A percentile compares a stretch with the other conserved stretches of the same genome.
Evolutionary conservation across 768 basidiomycete genomes (phyloP).

Genomic region (Agaricus blazei): DNA sequence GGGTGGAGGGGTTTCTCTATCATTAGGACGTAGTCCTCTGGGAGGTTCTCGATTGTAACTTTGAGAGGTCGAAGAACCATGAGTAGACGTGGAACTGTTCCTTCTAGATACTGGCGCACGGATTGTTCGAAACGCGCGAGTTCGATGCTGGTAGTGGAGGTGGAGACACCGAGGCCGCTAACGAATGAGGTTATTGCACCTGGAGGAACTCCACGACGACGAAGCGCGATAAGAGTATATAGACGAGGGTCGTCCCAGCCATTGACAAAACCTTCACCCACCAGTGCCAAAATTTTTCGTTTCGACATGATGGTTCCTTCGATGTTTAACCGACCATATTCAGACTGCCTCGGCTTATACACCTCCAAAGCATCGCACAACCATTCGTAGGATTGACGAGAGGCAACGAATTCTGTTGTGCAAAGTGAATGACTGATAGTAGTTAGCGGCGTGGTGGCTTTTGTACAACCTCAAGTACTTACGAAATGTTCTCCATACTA

Average conservation of each 20-base stretch:
- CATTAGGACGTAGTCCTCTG: constrained; percentile 77
- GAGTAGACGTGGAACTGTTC: constrained; percentile 78
- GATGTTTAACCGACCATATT: constrained; percentile 89
- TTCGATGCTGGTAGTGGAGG: constrained; percentile 77
- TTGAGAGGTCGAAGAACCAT: constrained; percentile 91
- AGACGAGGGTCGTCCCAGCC: constrained; percentile 99
- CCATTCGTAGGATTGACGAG: constrained; percentile 98
- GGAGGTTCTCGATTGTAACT: constrained; percentile 86
- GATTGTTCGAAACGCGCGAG: constrained; percentile 85
- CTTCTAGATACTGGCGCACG: constrained; percentile 86
- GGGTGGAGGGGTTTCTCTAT: constrained; percentile 93
- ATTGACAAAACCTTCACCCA: constrained; percentile 75
- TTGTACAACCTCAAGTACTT: constrained; percentile 28
- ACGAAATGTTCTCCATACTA: constrained; percentile 99
- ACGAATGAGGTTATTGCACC: constrained; percentile 94
- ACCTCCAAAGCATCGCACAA: constrained; percentile 96
- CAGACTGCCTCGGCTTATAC: constrained; percentile 95
- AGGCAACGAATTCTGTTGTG: constrained; percentile 92
- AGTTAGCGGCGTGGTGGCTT: neutral
- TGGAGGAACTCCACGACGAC: constrained; percentile 94
- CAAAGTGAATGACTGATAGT: constrained; percentile 87
- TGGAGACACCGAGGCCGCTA: constrained; percentile 90
- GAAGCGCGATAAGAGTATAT: constrained; percentile 93
- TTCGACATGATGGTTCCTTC: constrained; percentile 97
- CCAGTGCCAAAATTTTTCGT: constrained; percentile 87